Conservation (phyloP, 106 monocot species). For the Posidonia australis region DNA sequence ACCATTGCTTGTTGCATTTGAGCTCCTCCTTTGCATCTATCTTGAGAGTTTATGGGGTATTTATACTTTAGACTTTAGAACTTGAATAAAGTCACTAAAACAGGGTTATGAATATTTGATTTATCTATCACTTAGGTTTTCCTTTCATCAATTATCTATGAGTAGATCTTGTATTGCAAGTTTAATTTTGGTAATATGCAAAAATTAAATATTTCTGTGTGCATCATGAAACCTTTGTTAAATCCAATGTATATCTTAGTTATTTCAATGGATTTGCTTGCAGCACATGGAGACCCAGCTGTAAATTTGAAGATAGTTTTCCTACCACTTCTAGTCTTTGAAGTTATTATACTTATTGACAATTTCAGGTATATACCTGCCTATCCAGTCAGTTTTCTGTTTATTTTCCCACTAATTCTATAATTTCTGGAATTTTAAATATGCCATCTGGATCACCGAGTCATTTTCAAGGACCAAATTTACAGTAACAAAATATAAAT, state of each 20-base stretch:
- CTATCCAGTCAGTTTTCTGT: neutral
- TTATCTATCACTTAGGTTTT: neutral
- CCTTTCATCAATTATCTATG: no score
- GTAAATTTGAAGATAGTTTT: constrained; percentile 92
- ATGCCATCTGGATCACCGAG: no score
- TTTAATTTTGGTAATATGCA: no score
- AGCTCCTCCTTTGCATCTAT: constrained; percentile 89
- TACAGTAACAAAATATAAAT: no score
- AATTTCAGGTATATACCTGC: constrained; percentile 80
- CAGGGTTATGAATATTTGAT: neutral
- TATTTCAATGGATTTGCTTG: constrained; percentile 4
- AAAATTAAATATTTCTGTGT: neutral
- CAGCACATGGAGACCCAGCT: constrained; percentile 35
- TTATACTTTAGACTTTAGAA: neutral
- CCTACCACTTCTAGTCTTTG: constrained; percentile 83
- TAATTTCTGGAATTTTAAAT: no score
- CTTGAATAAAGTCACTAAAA: neutral
- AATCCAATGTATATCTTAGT: no score
- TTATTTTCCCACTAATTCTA: neutral
- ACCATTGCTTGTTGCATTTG: constrained; percentile 85
- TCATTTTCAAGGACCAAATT: no score
- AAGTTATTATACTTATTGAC: constrained; percentile 73
- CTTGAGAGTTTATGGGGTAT: constrained; percentile 64
- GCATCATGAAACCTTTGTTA: no score
- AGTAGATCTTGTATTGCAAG: no score